Evolutionary conservation across 768 basidiomycete genomes (phyloP).

Genomic region (Tylopilus plumbeoviolaceoides): DNA sequence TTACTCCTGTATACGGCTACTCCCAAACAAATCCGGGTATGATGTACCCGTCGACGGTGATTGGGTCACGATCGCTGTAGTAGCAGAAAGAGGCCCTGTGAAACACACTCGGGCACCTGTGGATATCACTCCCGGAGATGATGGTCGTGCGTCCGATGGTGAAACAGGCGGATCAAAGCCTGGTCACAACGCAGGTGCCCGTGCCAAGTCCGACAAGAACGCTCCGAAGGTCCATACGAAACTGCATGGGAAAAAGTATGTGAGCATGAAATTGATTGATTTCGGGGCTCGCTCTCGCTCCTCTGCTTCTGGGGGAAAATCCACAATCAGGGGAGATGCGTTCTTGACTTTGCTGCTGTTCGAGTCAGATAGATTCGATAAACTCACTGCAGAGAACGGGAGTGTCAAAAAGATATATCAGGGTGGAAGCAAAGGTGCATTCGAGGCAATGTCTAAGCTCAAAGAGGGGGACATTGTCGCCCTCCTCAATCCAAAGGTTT

Average conservation of each 20-base stretch:
- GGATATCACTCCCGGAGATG: constrained; percentile 40
- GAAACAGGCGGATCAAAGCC: constrained; percentile 11
- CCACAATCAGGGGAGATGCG: constrained; percentile 74
- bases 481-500: constrained; percentile 79
- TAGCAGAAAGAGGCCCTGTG: constrained; percentile 85
- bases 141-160: constrained; percentile 38
- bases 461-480: constrained; percentile 89
- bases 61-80: constrained; percentile 94
- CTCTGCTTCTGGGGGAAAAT: constrained; percentile 52
- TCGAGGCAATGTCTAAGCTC: constrained; percentile 80
- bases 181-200: neutral
- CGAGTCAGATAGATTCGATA: constrained; percentile 73
- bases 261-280: constrained; percentile 81
- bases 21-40: constrained; percentile 77
- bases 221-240: constrained; percentile 27
- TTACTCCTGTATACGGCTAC: constrained; percentile 79
- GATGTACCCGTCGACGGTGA: constrained; percentile 91
- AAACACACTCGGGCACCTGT: constrained; percentile 69
- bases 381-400: constrained; percentile 47
- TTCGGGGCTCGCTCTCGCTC: constrained; percentile 62
- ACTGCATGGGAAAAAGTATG: constrained; percentile 69
- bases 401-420: constrained; percentile 63
- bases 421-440: constrained; percentile 91
- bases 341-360: constrained; percentile 81
- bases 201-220: constrained; percentile 17